Evolutionary conservation across 1,139 yeast species (phyloP), one percentile per base, ranked within the genome.

Genomic region (Tardiomyces digboiensis): DNA sequence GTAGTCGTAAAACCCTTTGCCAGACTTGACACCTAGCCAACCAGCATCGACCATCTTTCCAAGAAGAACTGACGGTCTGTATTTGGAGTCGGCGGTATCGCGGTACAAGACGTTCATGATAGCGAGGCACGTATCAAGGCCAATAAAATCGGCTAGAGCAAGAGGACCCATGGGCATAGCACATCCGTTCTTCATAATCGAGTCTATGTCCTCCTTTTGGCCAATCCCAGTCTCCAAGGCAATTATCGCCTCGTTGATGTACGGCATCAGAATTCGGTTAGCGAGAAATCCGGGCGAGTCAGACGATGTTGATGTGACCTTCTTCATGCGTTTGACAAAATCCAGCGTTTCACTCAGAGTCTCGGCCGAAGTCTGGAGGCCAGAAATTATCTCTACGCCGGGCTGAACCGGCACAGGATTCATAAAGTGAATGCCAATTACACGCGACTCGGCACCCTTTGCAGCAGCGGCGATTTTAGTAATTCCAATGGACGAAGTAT

Each of bases 101-200:
- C 54, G 52, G 51, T 66, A 59, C 41, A 68, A 56, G 7, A 68
- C 72, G 46, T 66, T 63, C 68, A 66, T 65, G 51, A 68, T 68
- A 29, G 71, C 64, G 39, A 67, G 56, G 44, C 71, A 67, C 10
- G 73, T 68, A 46, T 68, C 73, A 22, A 69, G 60, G 21, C 73
- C 73, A 44, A 68, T 67, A 47, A 68, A 67, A 48, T 68, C 73
- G 23, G 73, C 72, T 19, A 68, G 58, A 18, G 64, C 66, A 26
- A 68, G 54, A 5, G 73, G 73, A 10, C 73, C 73, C 72, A 68
- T 68, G 26, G 73, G 73, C 71, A 68, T 65, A 21, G 72, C 72
- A 47, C 73, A 68, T 14, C 73, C 73, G 47, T 66, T 67, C 53
- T 60, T 62, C 71, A 68, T 65, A 52, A 69, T 69, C 52, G 54